Evolutionary conservation across 805 yeast genomes (phyloP).

Genomic region (Yarrowia sp.): DNA sequence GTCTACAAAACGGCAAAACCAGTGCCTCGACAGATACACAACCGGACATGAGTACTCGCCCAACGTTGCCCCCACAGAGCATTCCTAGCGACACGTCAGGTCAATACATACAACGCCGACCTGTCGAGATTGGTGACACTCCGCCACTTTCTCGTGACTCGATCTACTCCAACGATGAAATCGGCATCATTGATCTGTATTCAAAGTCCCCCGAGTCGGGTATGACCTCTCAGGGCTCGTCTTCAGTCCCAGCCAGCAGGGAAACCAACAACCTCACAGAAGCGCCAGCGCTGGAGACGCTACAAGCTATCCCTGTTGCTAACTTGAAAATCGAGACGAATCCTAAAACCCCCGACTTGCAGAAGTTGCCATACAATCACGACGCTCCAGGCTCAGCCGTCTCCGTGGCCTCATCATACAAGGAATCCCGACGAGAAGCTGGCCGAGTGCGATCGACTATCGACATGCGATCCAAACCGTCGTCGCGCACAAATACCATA

Average conservation of each 20-base stretch:
- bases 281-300: background rate
- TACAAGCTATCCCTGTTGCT: background rate
- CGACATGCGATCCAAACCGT: slow-evolving; percentile 22
- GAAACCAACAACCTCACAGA: background rate
- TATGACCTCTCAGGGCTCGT: slow-evolving; percentile 14
- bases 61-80: background rate
- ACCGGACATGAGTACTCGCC: background rate
- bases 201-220: slow-evolving; percentile 21
- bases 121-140: slow-evolving; percentile 1
- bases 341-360: slow-evolving; percentile 7
- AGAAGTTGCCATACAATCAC: slow-evolving; percentile 5
- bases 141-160: slow-evolving; percentile 10
- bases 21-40: background rate
- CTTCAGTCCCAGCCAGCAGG: background rate
- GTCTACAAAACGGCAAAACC: background rate
- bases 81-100: background rate
- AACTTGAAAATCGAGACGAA: background rate
- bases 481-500: slow-evolving; percentile 10
- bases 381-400: slow-evolving; percentile 16
- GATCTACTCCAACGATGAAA: slow-evolving; percentile 11
- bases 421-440: slow-evolving; percentile 17
- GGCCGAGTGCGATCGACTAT: slow-evolving; percentile 18
- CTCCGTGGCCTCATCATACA: slow-evolving; percentile 16
- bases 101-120: background rate
- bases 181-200: slow-evolving; percentile 15